Evolutionary conservation across 1,139 yeast genomes (phyloP).

Genomic region (Schizosaccharomyces versatilis): DNA sequence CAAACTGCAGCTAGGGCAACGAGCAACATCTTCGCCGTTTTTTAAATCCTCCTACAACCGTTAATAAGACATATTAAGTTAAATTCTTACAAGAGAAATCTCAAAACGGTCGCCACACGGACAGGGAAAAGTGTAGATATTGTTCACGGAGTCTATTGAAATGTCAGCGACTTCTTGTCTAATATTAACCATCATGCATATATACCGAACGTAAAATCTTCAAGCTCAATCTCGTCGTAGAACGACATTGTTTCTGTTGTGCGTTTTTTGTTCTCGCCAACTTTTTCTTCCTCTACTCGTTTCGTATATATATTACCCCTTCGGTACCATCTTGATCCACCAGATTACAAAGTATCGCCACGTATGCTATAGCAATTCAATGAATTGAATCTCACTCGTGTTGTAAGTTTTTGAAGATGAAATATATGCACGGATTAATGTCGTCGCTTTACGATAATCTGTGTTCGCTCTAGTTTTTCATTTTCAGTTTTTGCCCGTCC

Average conservation of each 20-base stretch:
- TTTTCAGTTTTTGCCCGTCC: too few relatives aligned
- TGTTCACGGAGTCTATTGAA: constrained; percentile 39
- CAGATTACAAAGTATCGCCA: too few relatives aligned
- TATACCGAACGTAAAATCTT: constrained; percentile 54
- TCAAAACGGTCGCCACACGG: constrained; percentile 96
- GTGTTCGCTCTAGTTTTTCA: too few relatives aligned
- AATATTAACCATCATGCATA: neutral
- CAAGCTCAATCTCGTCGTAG: constrained; percentile 90
- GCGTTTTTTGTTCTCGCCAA: too few relatives aligned
- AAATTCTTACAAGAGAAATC: constrained; percentile 34
- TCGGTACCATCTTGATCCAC: too few relatives aligned
- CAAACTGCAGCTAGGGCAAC: constrained; percentile 86
- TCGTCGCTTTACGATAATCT: too few relatives aligned
- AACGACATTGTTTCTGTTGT: constrained; percentile 23
- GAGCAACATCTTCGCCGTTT: constrained; percentile 76
- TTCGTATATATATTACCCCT: too few relatives aligned
- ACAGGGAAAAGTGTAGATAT: constrained; percentile 80
- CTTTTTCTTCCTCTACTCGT: too few relatives aligned
- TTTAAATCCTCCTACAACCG: constrained; percentile 32
- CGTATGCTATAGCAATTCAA: too few relatives aligned
- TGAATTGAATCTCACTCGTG: too few relatives aligned
- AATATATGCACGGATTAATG: too few relatives aligned
- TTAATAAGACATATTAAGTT: neutral
- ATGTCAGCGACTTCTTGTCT: neutral
- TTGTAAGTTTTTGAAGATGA: too few relatives aligned